Evolutionary conservation across 371 early-diverging fungal genomes (phyloP).

Genomic region (Chytridium lagenaria): DNA sequence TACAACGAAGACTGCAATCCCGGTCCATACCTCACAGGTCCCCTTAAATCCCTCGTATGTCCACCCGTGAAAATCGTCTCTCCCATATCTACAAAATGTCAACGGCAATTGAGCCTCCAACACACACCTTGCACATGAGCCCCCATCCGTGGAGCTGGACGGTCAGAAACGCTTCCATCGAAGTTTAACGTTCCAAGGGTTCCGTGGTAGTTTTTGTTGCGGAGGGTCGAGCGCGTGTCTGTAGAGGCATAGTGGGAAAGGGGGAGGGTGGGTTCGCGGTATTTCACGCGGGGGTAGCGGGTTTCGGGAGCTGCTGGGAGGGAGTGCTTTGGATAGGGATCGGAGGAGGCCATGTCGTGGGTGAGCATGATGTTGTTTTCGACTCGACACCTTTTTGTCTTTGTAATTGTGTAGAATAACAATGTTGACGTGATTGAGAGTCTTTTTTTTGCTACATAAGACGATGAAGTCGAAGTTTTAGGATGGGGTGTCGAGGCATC

Average conservation of each 20-base stretch:
- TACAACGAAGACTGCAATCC: conserved; percentile 30
- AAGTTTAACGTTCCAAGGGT: conserved; percentile 35
- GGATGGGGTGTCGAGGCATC: no score
- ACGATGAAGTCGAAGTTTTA: no score
- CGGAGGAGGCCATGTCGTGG: conserved; percentile 17
- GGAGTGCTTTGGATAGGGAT: conserved; percentile 9
- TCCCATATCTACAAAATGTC: neutral
- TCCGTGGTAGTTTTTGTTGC: conserved; percentile 27
- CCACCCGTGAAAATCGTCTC: conserved; percentile 32
- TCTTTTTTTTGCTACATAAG: no score
- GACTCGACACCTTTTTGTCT: neutral
- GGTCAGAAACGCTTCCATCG: conserved; percentile 23
- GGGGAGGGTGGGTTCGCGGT: neutral
- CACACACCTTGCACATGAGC: neutral
- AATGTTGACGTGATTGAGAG: no score
- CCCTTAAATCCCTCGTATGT: conserved; percentile 16
- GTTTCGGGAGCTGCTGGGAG: neutral
- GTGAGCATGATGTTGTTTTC: neutral
- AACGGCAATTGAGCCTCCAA: neutral
- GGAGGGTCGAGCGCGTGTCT: neutral
- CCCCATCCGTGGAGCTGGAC: neutral
- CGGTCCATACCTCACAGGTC: conserved; percentile 22
- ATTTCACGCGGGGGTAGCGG: neutral
- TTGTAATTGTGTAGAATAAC: neutral
- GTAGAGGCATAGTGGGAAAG: neutral